Evolutionary conservation across 2,329 filamentous ascomycete species (phyloP), one percentile per base, ranked within the genome.

Genomic region (Hypoxylon sp.): DNA sequence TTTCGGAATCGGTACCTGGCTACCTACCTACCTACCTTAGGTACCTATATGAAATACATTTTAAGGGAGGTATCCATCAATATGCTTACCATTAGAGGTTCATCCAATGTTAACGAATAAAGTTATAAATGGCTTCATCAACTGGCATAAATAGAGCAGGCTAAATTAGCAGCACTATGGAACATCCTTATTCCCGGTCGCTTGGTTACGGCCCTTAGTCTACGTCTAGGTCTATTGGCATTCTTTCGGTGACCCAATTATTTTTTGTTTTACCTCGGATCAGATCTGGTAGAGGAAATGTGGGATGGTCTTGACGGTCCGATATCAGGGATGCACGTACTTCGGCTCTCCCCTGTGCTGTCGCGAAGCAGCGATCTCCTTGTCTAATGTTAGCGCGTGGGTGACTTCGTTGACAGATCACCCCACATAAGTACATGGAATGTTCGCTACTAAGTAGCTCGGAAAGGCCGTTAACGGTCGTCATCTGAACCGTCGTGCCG

Each of bases 161-260:
- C 44, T 50, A 62, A 50, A 50, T 33, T 54, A 59, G 48, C 8
- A 33, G 9, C 2, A 6, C 35, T 31, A 44, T 24, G 42, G 53
- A 50, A 54, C 19, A 53, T 48, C 31, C 50, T 54, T 50, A 54
- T 55, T 59, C 44, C 29, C 48, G 22, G 47, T 31, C 11, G n/a
- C 54, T 35, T 59, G 37, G 53, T 26, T 47, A 52, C 29, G 29
- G 48, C 35, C 14, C 5, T 57, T 26, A 47, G 48, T 19, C 19
- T 5, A 24, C 17, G 9, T 37, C 35, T 51, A 46, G 11, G 19
- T 14, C 22, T 24, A 31, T 31, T 31, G 8, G 3, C 14, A 5
- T 24, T n/a, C 35, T 19, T 51, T 47, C n/a, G 4, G 22, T 5
- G n/a, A 22, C 37, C 22, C 31, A 39, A 22, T 33, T 48, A n/a